Evolutionary conservation across 108 stramenopile species (phyloP).

Genomic region (Cyclotella atomus): DNA sequence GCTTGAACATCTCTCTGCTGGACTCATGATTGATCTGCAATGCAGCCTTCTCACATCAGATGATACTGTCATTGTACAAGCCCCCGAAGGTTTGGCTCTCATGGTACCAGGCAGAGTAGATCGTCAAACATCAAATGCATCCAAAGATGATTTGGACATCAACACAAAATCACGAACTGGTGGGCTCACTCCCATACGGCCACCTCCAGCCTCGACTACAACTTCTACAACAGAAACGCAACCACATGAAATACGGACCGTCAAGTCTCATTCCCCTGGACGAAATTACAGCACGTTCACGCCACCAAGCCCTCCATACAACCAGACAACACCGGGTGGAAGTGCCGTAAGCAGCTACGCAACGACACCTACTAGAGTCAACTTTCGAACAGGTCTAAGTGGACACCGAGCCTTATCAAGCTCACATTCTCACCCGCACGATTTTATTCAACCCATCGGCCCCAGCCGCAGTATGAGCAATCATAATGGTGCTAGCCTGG

Average conservation of each 20-base stretch:
- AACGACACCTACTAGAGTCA: constrained; percentile 49
- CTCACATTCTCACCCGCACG: constrained; percentile 67
- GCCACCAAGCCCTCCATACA: constrained; percentile 59
- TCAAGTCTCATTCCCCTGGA: constrained; percentile 45
- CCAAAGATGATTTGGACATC: constrained; percentile 26
- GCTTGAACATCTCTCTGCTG: constrained; percentile 71
- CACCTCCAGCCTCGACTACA: not conserved
- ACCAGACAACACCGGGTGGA: constrained; percentile 22
- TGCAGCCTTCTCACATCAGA: constrained; percentile 69
- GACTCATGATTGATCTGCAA: constrained; percentile 76
- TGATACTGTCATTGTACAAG: constrained; percentile 53
- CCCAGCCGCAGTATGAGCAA: constrained; percentile 64
- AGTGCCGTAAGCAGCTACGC: constrained; percentile 21
- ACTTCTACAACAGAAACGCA: not conserved
- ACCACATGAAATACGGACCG: constrained; percentile 30
- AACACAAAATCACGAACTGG: constrained; percentile 6
- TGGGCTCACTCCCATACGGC: not conserved
- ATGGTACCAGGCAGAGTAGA: constrained; percentile 3
- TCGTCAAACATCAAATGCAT: constrained; percentile 17
- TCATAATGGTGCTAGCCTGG: constrained; percentile 67
- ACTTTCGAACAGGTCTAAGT: constrained; percentile 81
- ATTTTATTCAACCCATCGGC: constrained; percentile 45
- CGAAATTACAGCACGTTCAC: constrained; percentile 33
- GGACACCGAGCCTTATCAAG: constrained; percentile 70
- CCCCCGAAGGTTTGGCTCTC: constrained; percentile 30